Conservation (phyloP, 768 basidiomycete genomes). For the Mycena kentingensis region DNA sequence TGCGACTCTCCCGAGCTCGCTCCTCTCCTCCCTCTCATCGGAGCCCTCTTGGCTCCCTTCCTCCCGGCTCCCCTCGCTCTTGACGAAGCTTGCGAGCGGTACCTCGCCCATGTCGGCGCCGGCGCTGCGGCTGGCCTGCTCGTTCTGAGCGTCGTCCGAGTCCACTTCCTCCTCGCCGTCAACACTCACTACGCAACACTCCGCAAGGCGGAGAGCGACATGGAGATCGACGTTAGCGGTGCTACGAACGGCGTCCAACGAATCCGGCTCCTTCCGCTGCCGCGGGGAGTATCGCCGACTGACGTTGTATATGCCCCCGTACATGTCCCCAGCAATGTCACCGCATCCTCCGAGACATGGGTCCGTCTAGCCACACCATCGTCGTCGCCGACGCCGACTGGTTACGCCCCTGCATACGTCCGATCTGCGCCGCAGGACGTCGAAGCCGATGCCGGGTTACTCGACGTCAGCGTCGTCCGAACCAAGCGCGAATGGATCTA, state of each 20-base stretch:
- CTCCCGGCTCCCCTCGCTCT: not conserved
- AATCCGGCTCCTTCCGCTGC: conserved; percentile 19
- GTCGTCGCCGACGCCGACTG: not conserved
- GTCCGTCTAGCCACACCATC: conserved; percentile 1
- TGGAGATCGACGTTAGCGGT: not conserved
- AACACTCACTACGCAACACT: conserved; percentile 13
- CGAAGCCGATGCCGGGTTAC: conserved; percentile 11
- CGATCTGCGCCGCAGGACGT: not conserved
- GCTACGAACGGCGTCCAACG: not conserved
- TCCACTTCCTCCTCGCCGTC: conserved; percentile 77
- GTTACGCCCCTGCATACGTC: conserved; percentile 3
- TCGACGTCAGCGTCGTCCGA: conserved; percentile 15
- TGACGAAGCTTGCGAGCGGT: conserved; percentile 75
- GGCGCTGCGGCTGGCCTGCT: conserved; percentile 60
- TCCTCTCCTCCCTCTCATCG: conserved; percentile 68
- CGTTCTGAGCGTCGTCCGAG: conserved; percentile 62
- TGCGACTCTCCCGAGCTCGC: conserved; percentile 81
- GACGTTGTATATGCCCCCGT: conserved; percentile 21
- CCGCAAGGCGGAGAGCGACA: not conserved
- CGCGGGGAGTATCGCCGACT: not conserved
- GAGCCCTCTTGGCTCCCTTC: conserved; percentile 50
- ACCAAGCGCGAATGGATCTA: conserved; percentile 20
- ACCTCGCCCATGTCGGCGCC: conserved; percentile 69
- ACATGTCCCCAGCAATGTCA: conserved; percentile 4
- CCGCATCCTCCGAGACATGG: conserved; percentile 10